These are phyloP conservation scores for Arctostaphylos glauca DNA, from an alignment of 148 eudicot genomes.

Conservation along the genomic window DNA sequence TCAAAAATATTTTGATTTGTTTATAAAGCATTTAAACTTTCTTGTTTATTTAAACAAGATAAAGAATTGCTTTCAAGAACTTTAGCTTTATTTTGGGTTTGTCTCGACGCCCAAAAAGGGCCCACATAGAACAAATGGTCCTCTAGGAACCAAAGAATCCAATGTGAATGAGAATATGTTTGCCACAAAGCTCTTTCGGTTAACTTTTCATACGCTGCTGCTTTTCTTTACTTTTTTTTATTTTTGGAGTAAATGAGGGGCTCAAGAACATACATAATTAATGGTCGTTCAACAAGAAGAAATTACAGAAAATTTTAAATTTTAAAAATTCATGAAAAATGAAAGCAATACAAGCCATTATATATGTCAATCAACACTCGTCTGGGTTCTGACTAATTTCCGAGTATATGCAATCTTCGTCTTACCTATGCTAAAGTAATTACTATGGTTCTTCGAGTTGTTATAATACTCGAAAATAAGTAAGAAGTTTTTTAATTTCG, in stretches of 20 bases:
- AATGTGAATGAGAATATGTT: neutral
- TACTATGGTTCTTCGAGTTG: neutral
- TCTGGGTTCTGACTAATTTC: neutral
- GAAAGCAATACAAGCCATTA: too few species aligned
- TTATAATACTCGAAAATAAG: neutral
- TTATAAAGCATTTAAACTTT: neutral
- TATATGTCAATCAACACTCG: too few species aligned
- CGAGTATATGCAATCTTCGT: neutral
- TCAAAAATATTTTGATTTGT: neutral
- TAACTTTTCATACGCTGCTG: neutral
- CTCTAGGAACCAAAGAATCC: conserved; percentile 9
- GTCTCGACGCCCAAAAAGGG: conserved; percentile 1
- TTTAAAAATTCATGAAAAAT: too few species aligned
- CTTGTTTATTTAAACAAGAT: too few species aligned
- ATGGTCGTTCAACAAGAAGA: too few species aligned
- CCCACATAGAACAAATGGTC: neutral
- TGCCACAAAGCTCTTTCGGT: neutral
- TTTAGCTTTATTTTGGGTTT: neutral
- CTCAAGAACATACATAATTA: neutral
- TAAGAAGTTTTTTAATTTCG: neutral
- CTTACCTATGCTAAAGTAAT: neutral
- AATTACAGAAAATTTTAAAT: too few species aligned
- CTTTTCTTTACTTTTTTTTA: neutral
- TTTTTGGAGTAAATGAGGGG: neutral
- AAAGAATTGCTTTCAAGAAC: neutral